These are phyloP conservation scores for Heterobasidion parviporum DNA, from an alignment of 1,284 basidiomycete genomes.

Conservation along the genomic window DNA sequence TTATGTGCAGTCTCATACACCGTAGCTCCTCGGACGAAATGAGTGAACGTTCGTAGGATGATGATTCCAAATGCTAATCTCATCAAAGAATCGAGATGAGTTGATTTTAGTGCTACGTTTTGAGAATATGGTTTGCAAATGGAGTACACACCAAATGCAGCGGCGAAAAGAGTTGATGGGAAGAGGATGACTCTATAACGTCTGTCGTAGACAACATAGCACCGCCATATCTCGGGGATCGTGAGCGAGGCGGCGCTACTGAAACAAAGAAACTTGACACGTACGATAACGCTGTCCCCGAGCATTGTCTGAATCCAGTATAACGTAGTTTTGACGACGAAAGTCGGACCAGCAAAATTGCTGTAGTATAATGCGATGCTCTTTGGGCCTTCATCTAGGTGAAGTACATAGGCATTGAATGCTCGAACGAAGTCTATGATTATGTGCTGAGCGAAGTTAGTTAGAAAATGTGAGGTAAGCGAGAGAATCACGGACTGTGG, in stretches of 20 bases:
- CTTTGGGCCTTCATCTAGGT: not conserved
- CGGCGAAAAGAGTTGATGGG: not conserved
- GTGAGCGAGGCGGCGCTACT: not conserved
- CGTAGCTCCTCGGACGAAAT: not conserved
- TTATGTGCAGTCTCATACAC: not conserved
- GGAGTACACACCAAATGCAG: not conserved
- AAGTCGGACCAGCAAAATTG: not conserved
- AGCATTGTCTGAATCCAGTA: not conserved
- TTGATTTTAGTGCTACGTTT: too few relatives aligned
- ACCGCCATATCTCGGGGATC: conserved; percentile 1
- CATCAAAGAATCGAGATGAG: not conserved
- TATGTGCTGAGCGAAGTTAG: not conserved
- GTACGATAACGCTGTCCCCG: not conserved
- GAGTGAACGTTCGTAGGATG: not conserved
- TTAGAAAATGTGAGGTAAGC: not conserved
- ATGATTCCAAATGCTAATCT: not conserved
- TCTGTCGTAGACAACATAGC: not conserved
- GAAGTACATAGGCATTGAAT: not conserved
- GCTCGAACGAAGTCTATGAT: not conserved
- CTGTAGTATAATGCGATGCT: not conserved
- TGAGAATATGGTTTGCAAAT: too few relatives aligned
- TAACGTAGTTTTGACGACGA: not conserved
- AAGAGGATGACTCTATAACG: not conserved
- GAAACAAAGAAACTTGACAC: not conserved
- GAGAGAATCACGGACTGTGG: not conserved